Evolutionary conservation across 208 protist genomes (phyloP).

Genomic region (Trypanosoma lewisi): DNA sequence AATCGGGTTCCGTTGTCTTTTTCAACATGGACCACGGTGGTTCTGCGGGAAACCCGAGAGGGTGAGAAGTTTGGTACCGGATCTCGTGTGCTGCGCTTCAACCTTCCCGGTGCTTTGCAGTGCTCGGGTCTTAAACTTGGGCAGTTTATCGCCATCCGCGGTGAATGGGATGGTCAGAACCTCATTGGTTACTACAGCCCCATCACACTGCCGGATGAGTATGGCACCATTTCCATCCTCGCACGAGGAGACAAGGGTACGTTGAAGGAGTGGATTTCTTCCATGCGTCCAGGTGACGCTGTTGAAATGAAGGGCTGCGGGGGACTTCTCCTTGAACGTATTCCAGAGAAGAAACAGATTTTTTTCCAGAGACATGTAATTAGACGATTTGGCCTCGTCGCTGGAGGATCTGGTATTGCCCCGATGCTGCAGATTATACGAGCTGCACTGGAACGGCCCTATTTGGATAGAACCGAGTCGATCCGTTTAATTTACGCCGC

Average conservation of each 20-base stretch:
- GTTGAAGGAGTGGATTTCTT: constrained; percentile 61
- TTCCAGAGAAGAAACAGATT: constrained; percentile 47
- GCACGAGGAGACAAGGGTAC: constrained; percentile 61
- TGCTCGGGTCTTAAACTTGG: constrained; percentile 53
- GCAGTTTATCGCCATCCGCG: constrained; percentile 64
- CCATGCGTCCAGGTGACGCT: constrained; percentile 58
- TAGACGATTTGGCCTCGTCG: constrained; percentile 52
- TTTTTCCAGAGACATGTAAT: constrained; percentile 39
- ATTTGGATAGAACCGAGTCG: constrained; percentile 46
- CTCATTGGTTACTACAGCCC: constrained; percentile 68
- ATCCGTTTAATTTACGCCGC: constrained; percentile 64
- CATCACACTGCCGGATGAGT: constrained; percentile 59
- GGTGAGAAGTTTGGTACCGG: constrained; percentile 55
- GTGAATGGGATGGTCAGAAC: constrained; percentile 47
- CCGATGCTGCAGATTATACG: constrained; percentile 83
- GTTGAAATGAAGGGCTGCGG: constrained; percentile 68
- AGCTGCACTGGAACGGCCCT: constrained; percentile 45
- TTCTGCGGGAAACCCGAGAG: constrained; percentile 45
- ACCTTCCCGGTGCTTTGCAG: constrained; percentile 57
- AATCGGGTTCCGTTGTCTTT: constrained; percentile 32
- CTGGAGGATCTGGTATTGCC: constrained; percentile 64
- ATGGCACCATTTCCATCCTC: constrained; percentile 48
- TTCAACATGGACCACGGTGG: constrained; percentile 47
- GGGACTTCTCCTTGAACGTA: constrained; percentile 45
- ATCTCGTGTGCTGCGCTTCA: constrained; percentile 61